Base-by-base conservation (phyloP, 2,329 filamentous ascomycete species). In the Trichoderma sp. region DNA sequence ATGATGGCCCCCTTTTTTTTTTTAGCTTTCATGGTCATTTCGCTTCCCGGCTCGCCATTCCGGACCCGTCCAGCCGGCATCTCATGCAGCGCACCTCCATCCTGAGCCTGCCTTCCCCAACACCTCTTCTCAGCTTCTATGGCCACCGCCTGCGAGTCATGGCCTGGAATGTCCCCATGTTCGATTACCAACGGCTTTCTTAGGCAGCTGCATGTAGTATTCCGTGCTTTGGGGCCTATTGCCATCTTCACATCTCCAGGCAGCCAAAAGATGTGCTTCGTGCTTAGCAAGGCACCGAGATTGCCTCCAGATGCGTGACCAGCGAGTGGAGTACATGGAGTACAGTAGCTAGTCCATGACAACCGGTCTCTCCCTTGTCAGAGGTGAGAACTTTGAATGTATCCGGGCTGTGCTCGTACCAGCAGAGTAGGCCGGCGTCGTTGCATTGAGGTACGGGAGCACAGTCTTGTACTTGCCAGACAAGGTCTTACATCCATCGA, bases 21-120 rank as follows among this genome's bases (percentile, higher is more conserved):
- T 75, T 73, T 77, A 26, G 28, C 17, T 20, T 53, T 43, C 13
- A 53, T 15, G 20, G 20, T 36, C 58, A 76, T 80, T 71, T 80
- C 78, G 77, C 77, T 80, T 78, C 75, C 32, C 75, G 70, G 76
- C 72, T 73, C 74, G 72, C 76, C 57, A 76, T 75, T 77, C 77
- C 73, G 74, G 76, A 72, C 77, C 73, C 74, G 72, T 70, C 72
- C 74, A 11, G 28, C 39, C 11, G 36, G 11, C 75, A 75, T 68
- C 72, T 72, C 67, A 32, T 43, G 6, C 59, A 26, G 39, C 26
- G 55, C 62, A 23, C 26, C 43, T 59, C 20, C 34, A 34, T 32
- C 47, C 23, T 23, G 55, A 65, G 15, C 11, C 53, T 57, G 28
- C 63, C 43, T 64, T 32, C 23, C 8, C 20, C n/a, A 20, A 20